These are phyloP conservation scores for Hyphodiscus hymeniophilus DNA, from an alignment of 495 filamentous ascomycete genomes.

Conservation along the genomic window DNA sequence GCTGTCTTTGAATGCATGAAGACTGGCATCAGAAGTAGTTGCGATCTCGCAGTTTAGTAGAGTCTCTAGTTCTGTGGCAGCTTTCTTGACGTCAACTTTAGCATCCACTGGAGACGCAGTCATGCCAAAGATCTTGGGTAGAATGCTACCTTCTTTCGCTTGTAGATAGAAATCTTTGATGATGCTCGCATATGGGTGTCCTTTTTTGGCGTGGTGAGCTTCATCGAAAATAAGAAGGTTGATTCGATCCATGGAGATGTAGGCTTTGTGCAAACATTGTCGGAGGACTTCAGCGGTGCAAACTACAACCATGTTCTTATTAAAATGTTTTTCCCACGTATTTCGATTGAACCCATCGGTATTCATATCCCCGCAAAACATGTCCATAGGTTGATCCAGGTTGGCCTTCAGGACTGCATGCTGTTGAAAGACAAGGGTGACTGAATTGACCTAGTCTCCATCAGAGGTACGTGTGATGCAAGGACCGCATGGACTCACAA, in stretches of 20 bases:
- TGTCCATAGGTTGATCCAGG: slow-evolving; percentile 70
- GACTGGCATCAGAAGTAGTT: slow-evolving; percentile 60
- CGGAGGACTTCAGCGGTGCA: slow-evolving; percentile 86
- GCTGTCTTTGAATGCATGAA: slow-evolving; percentile 49
- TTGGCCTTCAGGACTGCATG: slow-evolving; percentile 75
- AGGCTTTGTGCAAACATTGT: slow-evolving; percentile 70
- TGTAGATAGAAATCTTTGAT: slow-evolving; percentile 76
- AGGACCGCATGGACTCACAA: slow-evolving; percentile 33
- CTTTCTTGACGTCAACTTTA: slow-evolving; percentile 57
- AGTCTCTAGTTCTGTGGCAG: slow-evolving; percentile 69
- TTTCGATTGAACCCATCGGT: slow-evolving; percentile 56
- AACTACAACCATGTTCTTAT: slow-evolving; percentile 77
- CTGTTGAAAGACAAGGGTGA: slow-evolving; percentile 89
- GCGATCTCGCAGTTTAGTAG: slow-evolving; percentile 75
- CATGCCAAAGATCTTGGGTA: slow-evolving; percentile 90
- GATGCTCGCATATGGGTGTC: slow-evolving; percentile 86
- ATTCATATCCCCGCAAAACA: slow-evolving; percentile 68
- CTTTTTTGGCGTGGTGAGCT: slow-evolving; percentile 93
- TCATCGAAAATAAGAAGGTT: slow-evolving; percentile 95
- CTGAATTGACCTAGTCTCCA: slow-evolving; percentile 52
- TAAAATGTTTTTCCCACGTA: slow-evolving; percentile 61
- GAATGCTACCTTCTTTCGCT: slow-evolving; percentile 30
- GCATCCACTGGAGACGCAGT: slow-evolving; percentile 95
- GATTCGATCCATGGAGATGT: slow-evolving; percentile 73
- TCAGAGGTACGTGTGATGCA: background rate